Base-by-base conservation (phyloP, 257 asterid species). In the Scutellaria minor region DNA sequence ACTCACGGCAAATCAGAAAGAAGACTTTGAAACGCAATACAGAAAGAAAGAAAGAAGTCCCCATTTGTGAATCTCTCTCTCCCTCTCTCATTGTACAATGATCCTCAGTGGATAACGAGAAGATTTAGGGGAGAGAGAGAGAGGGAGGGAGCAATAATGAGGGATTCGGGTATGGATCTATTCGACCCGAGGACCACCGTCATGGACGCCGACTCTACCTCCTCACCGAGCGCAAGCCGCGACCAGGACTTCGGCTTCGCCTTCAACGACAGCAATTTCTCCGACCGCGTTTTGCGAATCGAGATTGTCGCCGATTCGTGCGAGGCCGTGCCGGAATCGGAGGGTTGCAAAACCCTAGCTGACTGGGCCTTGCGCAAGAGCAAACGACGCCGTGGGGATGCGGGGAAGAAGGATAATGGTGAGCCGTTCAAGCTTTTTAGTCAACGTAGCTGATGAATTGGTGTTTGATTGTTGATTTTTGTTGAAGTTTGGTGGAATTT, bases 201-300 rank as follows among this genome's bases (percentile, higher is more conserved):
- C 24, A 86, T 91, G 87, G 96, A 85, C 76, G 83, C 94, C 56
- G 88, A 63, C 48, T 68, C 68, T 83, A 72, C 13, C 74, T 72
- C 82, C 24, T 84, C 96, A 22, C 88, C 87, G 41, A 58, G 70
- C 70, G 69, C 75, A 64, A 76, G 83, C 76, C 85, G 85, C 2
- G 88, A 86, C 80, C 96, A 83, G 13, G 93, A 90, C 79, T 93
- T 93, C 76, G 97, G 82, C 14, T 90, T 93, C 84, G 98, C 97
- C 50, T 90, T 93, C 81, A 83, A 93, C 85, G 95, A 93, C 70
- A 83, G 89, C 81, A 90, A 87, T 72, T 93, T 93, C 75, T 93
- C 98, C 9, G 98, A 93, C 85, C 82, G 97, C 60, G 76, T 90
- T 35, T 87, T 93, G 0, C 85, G 88, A 67, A 90, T 93, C 83